Evolutionary conservation across 345 rosid species (phyloP).

Genomic region (Salix arbutifolia): DNA sequence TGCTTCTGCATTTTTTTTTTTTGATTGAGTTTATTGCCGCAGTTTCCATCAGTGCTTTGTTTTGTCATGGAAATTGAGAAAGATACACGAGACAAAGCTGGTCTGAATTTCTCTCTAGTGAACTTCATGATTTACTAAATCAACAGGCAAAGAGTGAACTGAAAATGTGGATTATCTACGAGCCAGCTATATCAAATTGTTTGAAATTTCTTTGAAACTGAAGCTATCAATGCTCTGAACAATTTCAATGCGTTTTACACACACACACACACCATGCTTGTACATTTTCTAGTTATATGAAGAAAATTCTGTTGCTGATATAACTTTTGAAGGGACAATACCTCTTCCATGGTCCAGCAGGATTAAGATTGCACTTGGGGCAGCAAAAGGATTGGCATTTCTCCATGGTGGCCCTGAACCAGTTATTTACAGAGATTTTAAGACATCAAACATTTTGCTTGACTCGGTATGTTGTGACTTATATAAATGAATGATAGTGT

Average conservation of each 20-base stretch:
- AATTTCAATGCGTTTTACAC: no score
- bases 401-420: constrained; percentile 33
- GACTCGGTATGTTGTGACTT: constrained; percentile 20
- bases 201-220: constrained; percentile 10
- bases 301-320: constrained; percentile 8
- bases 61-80: background rate
- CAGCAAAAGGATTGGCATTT: constrained; percentile 35
- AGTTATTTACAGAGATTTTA: constrained; percentile 32
- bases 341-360: constrained; percentile 33
- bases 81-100: background rate
- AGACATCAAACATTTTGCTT: constrained; percentile 33
- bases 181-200: background rate
- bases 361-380: constrained; percentile 36
- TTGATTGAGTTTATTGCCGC: background rate
- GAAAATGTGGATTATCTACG: background rate
- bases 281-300: constrained; percentile 2
- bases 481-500: background rate
- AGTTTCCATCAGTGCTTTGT: background rate
- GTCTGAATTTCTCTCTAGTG: background rate
- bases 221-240: constrained; percentile 6
- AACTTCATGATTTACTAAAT: background rate
- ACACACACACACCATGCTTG: background rate
- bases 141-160: background rate
- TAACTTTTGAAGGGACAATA: constrained; percentile 52
- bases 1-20: background rate